These are phyloP conservation scores for Myxozyma mucilagina DNA, from an alignment of 805 yeast genomes.

Conservation along the genomic window DNA sequence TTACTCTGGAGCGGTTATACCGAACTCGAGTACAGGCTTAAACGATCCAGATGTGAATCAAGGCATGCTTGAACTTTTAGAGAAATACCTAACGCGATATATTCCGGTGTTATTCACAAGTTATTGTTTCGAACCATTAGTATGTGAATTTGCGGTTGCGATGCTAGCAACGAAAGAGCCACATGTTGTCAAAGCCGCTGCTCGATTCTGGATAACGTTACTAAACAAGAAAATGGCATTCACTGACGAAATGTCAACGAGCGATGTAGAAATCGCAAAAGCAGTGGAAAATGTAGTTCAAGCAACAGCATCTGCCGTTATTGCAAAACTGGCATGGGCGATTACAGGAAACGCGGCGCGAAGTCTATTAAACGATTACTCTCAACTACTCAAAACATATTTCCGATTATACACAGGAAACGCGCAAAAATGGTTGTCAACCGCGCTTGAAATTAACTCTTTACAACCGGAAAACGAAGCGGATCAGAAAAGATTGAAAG, in stretches of 20 bases:
- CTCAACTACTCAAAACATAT: constrained; percentile 13
- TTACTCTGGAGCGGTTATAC: constrained; percentile 8
- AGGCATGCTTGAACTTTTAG: constrained; percentile 37
- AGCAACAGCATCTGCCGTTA: not conserved
- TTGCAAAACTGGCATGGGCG: constrained; percentile 19
- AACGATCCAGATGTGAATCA: constrained; percentile 36
- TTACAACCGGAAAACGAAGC: not conserved
- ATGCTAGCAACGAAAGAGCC: constrained; percentile 54
- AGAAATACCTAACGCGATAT: constrained; percentile 28
- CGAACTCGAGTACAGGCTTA: not conserved
- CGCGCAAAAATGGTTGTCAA: constrained; percentile 20
- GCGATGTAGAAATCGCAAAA: not conserved
- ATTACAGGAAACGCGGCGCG: constrained; percentile 26
- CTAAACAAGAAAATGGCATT: constrained; percentile 32
- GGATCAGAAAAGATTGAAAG: not conserved
- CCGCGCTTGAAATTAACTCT: not conserved
- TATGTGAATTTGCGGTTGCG: constrained; percentile 43
- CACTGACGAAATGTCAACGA: not conserved
- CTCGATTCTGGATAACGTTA: constrained; percentile 57
- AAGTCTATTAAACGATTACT: constrained; percentile 21
- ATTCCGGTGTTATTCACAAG: constrained; percentile 22
- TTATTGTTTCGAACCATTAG: constrained; percentile 9
- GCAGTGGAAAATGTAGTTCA: constrained; percentile 6
- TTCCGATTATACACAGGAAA: constrained; percentile 7
- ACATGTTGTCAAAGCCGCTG: constrained; percentile 54